Conservation (phyloP, 1,284 basidiomycete genomes). For the Irpex sp. region DNA sequence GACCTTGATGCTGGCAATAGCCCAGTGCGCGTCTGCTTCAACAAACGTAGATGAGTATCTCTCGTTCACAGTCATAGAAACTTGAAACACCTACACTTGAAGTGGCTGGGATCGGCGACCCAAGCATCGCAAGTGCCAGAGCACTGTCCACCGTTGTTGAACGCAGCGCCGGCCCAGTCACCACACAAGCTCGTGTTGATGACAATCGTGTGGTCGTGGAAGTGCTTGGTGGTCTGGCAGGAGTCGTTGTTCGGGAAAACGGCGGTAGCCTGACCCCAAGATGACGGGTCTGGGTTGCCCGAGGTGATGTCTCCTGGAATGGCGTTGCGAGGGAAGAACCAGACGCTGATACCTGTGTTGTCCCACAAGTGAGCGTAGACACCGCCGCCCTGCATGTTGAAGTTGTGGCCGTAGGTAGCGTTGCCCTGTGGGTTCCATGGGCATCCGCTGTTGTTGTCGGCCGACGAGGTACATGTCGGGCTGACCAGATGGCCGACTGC, state of each 20-base stretch:
- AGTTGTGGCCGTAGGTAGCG: constrained; percentile 63
- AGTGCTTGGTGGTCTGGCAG: constrained; percentile 63
- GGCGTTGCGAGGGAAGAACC: constrained; percentile 65
- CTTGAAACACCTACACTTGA: constrained; percentile 39
- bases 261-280: constrained; percentile 69
- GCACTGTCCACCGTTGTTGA: constrained; percentile 50
- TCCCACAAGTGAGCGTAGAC: constrained; percentile 77
- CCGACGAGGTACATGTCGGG: constrained; percentile 45
- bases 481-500: constrained; percentile 31
- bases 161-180: constrained; percentile 63
- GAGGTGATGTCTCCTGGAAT: constrained; percentile 70
- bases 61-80: not conserved
- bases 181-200: constrained; percentile 71
- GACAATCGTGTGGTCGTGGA: constrained; percentile 53
- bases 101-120: constrained; percentile 65
- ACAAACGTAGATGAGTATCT: not conserved
- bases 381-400: constrained; percentile 69
- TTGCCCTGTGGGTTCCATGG: constrained; percentile 51
- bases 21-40: constrained; percentile 16
- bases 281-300: constrained; percentile 53
- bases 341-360: constrained; percentile 65
- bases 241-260: constrained; percentile 56
- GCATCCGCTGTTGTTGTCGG: constrained; percentile 62
- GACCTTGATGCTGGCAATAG: constrained; percentile 15
- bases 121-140: constrained; percentile 66